These are phyloP conservation scores for Pseudogymnoascus verrucosus DNA, from an alignment of 2,329 filamentous ascomycete species.

Conservation along the genomic window DNA sequence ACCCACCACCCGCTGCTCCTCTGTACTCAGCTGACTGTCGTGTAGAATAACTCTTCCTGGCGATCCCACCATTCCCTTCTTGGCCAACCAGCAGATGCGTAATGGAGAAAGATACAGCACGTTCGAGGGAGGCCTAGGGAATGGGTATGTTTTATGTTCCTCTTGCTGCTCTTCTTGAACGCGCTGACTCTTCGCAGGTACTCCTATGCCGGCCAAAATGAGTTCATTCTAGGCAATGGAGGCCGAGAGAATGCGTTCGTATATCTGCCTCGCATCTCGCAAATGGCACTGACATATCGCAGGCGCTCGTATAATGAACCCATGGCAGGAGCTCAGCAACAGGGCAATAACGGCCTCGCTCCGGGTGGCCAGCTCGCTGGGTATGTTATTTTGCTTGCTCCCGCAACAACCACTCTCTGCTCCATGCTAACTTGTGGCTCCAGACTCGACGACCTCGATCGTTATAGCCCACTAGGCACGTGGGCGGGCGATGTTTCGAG, in stretches of 20 bases:
- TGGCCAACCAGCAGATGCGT: background rate
- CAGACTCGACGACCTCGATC: background rate
- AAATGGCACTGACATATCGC: background rate
- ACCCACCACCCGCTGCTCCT: background rate
- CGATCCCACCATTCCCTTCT: background rate
- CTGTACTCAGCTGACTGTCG: background rate
- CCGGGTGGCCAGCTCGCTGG: background rate
- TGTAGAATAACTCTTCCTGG: background rate
- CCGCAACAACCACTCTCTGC: background rate
- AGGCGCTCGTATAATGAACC: background rate
- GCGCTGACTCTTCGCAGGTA: background rate
- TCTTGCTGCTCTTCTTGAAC: background rate
- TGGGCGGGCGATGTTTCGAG: background rate
- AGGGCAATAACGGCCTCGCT: background rate
- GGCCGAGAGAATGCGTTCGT: background rate
- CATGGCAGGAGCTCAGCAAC: background rate
- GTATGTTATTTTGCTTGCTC: background rate
- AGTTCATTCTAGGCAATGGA: background rate
- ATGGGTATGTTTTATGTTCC: background rate
- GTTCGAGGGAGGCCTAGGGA: background rate
- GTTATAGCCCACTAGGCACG: background rate
- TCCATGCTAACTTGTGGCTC: background rate
- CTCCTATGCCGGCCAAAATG: background rate
- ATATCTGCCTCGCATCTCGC: background rate
- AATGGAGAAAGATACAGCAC: background rate